A percentile compares a stretch with the other conserved stretches of the same genome.
Evolutionary conservation across 164 flowering plant genomes (phyloP).

Genomic region (Annona squamosa): DNA sequence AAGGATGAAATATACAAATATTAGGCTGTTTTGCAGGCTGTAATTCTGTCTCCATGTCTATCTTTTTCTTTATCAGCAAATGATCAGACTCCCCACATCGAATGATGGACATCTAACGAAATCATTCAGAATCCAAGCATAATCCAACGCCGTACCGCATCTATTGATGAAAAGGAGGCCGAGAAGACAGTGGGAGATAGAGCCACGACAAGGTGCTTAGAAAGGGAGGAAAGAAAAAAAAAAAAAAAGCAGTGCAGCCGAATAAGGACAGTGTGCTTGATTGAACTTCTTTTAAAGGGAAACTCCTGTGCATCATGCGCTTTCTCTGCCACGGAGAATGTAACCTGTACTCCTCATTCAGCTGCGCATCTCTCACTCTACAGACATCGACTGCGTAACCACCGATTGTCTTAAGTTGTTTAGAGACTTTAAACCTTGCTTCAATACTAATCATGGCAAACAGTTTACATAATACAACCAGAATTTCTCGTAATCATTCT

Average conservation of each 20-base stretch:
- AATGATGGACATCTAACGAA: constrained; percentile 9
- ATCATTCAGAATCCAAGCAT: constrained; percentile 16
- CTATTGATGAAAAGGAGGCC: constrained; percentile 16
- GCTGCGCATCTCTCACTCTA: too few species aligned
- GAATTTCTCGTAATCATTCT: too few species aligned
- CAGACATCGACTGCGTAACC: too few species aligned
- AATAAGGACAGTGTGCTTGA: constrained; percentile 22
- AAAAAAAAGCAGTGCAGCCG: constrained; percentile 20
- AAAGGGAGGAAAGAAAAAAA: neutral
- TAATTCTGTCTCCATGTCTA: too few species aligned
- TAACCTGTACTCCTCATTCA: too few species aligned
- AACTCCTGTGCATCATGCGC: too few species aligned
- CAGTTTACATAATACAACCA: too few species aligned
- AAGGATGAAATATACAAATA: too few species aligned
- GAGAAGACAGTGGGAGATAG: constrained; percentile 9
- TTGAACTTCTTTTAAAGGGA: constrained; percentile 8
- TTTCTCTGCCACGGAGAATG: too few species aligned
- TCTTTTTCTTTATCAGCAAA: constrained; percentile 1
- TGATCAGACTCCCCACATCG: constrained; percentile 5
- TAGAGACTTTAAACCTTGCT: too few species aligned
- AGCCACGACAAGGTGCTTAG: constrained; percentile 6
- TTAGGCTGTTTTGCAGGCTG: neutral
- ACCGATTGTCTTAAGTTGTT: too few species aligned
- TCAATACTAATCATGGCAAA: too few species aligned
- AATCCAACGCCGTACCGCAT: constrained; percentile 12